Evolutionary conservation across 2,329 filamentous ascomycete genomes (phyloP), one percentile per base, ranked within the genome.

Genomic region (Curvularia hawaiiensis): DNA sequence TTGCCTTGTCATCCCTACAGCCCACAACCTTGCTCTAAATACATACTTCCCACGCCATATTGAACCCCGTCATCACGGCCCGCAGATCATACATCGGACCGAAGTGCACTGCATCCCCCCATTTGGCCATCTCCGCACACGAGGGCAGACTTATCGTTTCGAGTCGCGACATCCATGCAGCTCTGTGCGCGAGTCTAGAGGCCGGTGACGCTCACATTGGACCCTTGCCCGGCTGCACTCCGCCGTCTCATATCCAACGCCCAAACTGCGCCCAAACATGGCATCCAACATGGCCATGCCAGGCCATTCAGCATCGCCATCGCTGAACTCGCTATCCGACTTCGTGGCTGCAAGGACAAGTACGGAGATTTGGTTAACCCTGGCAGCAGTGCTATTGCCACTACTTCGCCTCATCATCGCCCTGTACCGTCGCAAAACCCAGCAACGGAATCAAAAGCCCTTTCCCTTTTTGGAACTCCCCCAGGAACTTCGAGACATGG

Each of bases 401-500:
- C 43, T 60, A 50, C 45, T 58, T 31, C 7, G 60, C 46, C 30
- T 62, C 50, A 31, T 56, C 49, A 26, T 62, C 49, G 35, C 62
- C 52, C 33, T 46, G 31, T 54, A 39, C 59, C 45, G 63, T 62
- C 63, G 38, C 54, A 71, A 54, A 24, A 70, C 69, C 65, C 61
- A 69, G 14, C 48, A 59, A 24, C 47, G 56, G 12, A 59, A 58
- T 14, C 49, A 58, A 41, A 61, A 54, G 38, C 64, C 70, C 1
- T 75, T 72, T 38, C 70, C 58, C 0, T 74, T 75, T 54, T 28
- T 74, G 52, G 53, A 69, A 0, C 59, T 75, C 2, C 73, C 73
- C 3, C 66, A 68, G 31, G 72, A 75, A 50, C 54, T 75, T 9
- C 61, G 72, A n/a, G 67, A 72, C 8, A 72, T 72, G 66, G 67